These are phyloP conservation scores for Ballota nigra DNA, from an alignment of 257 asterid genomes.

Conservation along the genomic window DNA sequence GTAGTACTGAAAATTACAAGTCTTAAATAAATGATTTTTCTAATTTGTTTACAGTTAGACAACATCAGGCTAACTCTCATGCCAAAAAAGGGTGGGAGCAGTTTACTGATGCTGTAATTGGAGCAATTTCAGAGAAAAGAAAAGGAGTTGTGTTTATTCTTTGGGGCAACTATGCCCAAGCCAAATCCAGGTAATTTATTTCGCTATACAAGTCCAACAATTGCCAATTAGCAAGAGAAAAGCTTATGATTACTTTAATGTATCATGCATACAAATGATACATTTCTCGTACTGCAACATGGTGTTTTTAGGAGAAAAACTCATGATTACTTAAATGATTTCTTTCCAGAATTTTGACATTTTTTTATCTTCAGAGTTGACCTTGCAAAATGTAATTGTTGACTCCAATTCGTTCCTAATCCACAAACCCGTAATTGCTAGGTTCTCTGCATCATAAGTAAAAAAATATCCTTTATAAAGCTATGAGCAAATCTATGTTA, in stretches of 20 bases:
- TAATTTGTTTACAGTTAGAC: constrained; percentile 57
- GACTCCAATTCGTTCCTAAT: not conserved
- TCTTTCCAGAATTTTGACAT: not conserved
- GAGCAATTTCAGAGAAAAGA: constrained; percentile 70
- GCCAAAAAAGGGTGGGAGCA: constrained; percentile 98
- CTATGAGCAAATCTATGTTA: not conserved
- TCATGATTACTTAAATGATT: not conserved
- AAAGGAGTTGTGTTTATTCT: constrained; percentile 90
- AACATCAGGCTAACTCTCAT: constrained; percentile 92
- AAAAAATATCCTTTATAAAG: not conserved
- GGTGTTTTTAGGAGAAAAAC: no score
- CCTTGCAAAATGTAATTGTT: not conserved
- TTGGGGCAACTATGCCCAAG: constrained; percentile 99
- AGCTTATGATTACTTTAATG: no score
- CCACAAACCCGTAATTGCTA: not conserved
- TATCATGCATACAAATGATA: no score
- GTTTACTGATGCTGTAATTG: constrained; percentile 91
- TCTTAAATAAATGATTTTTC: constrained; percentile 4
- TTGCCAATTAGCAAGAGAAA: constrained; percentile 8
- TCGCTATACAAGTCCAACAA: not conserved
- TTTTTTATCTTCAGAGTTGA: not conserved
- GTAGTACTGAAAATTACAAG: constrained; percentile 1
- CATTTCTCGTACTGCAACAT: no score
- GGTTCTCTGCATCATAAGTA: not conserved
- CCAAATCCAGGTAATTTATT: constrained; percentile 65